These are phyloP conservation scores for Alternaria ventricosa DNA, from an alignment of 2,329 filamentous ascomycete genomes.

Conservation along the genomic window DNA sequence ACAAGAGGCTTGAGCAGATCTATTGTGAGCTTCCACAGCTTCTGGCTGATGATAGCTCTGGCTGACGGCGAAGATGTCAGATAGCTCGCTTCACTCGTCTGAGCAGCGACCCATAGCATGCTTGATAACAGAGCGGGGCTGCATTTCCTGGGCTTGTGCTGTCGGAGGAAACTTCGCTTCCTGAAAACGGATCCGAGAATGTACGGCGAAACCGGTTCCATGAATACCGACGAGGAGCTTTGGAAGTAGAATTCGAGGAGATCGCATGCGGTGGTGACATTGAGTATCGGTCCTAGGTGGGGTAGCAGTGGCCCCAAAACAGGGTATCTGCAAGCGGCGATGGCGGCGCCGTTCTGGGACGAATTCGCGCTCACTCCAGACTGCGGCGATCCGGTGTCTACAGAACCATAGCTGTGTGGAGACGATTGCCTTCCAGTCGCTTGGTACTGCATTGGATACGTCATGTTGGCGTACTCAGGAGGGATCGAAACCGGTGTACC, in stretches of 20 bases:
- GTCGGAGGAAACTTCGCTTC: conserved; percentile 85
- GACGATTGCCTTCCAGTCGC: conserved; percentile 39
- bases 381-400: conserved; percentile 45
- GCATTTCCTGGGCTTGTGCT: conserved; percentile 78
- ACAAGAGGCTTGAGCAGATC: conserved; percentile 86
- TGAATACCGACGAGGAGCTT: conserved; percentile 83
- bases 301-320: conserved; percentile 84
- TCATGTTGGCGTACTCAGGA: conserved; percentile 40
- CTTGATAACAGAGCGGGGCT: conserved; percentile 86
- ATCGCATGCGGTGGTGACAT: conserved; percentile 82
- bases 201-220: conserved; percentile 89
- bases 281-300: conserved; percentile 80
- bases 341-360: conserved; percentile 36
- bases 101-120: conserved; percentile 94
- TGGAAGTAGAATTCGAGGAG: conserved; percentile 90
- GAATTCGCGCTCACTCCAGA: conserved; percentile 44
- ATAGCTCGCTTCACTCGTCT: conserved; percentile 87
- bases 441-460: conserved; percentile 42
- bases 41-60: conserved; percentile 83
- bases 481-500: conserved; percentile 38
- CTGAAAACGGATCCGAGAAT: conserved; percentile 88
- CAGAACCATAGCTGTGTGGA: conserved; percentile 44
- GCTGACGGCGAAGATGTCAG: conserved; percentile 82
- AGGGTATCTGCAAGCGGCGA: conserved; percentile 68
- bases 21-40: conserved; percentile 83